Evolutionary conservation across 2,329 filamentous ascomycete species (phyloP), one percentile per base, ranked within the genome.

Genomic region (Cyphellophora attinorum): DNA sequence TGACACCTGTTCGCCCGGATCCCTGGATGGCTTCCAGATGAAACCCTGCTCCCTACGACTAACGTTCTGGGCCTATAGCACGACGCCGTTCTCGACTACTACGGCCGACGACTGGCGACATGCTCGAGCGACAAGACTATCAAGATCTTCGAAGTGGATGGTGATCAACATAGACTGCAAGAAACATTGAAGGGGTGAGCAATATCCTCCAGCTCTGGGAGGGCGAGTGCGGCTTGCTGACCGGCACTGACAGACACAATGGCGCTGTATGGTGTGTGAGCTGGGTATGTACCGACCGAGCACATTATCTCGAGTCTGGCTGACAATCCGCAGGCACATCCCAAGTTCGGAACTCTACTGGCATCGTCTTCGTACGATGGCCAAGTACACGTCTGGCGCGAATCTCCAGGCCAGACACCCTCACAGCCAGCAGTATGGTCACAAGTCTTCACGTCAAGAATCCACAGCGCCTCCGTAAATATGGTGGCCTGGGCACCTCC

Each of bases 121-220:
- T 96, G 91, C 64, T 95, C 88, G 21, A 95, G 89, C 48, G 91
- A 98, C 65, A 88, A 91, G 59, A 96, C 89, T 31, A 93, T 98
- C 69, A 96, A 96, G 69, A 96, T 98, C 57, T 98, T 95, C 57
- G 91, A 98, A 64, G 81, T 98, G 37, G 89, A 96, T 54, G 85
- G 86, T 53, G 88, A 96, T 51, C 75, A 81, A 49, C 89, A 98
- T 63, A 76, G 84, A 45, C 67, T 96, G 51, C 75, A 85, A 19
- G 89, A 96, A 66, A 98, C 91, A 16, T 68, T 98, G 47, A 94
- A 93, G 65, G 89, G 89, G 85, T 93, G 73, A 54, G 41, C 31
- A n/a, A n/a, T n/a, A n/a, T n/a, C n/a, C n/a, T n/a, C n/a, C n/a
- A n/a, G n/a, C n/a, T n/a, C n/a, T n/a, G n/a, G n/a, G n/a, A n/a